These are phyloP conservation scores for Flaveria ramosissima DNA, from an alignment of 129 eudicot genomes.

Conservation along the genomic window DNA sequence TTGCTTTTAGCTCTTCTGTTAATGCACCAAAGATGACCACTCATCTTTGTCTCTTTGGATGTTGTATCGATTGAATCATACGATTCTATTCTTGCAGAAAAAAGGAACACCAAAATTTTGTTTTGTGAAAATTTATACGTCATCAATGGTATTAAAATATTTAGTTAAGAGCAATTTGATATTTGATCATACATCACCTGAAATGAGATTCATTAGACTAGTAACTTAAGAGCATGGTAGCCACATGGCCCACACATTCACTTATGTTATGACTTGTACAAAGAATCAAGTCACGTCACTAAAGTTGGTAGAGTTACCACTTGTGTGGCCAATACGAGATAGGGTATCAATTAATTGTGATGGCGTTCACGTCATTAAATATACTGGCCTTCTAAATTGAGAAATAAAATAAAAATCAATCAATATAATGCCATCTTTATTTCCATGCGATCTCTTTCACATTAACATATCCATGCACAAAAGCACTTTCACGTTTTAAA, in stretches of 20 bases:
- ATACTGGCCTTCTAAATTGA: background rate
- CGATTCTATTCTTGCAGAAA: background rate
- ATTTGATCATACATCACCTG: background rate
- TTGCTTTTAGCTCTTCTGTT: background rate
- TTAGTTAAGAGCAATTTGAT: background rate
- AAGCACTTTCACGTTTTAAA: background rate
- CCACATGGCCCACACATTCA: background rate
- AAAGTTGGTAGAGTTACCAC: background rate
- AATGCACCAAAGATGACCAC: background rate
- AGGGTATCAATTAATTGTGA: background rate
- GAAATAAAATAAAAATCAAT: background rate
- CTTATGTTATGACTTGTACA: background rate
- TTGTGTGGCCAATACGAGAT: background rate
- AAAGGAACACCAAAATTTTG: background rate
- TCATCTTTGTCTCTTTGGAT: background rate
- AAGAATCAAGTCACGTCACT: background rate
- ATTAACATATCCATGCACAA: background rate
- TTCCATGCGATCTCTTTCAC: background rate
- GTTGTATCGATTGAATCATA: background rate
- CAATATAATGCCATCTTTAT: background rate
- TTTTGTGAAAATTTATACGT: background rate
- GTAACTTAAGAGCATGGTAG: background rate
- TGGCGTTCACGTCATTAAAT: background rate
- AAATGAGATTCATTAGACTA: background rate
- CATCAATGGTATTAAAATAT: background rate